Base-by-base conservation (phyloP, 2,329 filamentous ascomycete genomes). In the Stagonosporopsis rhizophila region DNA sequence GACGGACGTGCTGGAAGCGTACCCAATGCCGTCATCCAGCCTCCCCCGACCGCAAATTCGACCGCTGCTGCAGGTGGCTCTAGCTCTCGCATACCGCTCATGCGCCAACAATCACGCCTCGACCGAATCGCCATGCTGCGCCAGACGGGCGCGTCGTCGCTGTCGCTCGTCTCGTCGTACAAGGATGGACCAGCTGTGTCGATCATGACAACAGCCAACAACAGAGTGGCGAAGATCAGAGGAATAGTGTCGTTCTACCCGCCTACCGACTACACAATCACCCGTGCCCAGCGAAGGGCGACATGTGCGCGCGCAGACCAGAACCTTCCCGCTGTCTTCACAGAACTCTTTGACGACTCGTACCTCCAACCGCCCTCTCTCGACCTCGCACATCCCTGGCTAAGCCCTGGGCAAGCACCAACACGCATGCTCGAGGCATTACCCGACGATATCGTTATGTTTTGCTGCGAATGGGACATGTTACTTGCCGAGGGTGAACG, bases 391-490 rank as follows among this genome's bases (percentile, higher is more conserved):
- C 84, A 84, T 9, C 84, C 86, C 1, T 88, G 83, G 73, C 82
- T 87, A 1, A 83, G 80, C 7, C 86, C 86, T 0, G 83, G 83
- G 28, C 80, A 83, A 9, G 85, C 86, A 1, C 78, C 82, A 0
- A 78, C 81, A 19, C 71, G 79, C 25, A 80, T 85, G 66, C 78
- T 88, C n/a, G 66, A 72, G 25, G 79, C 78, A 2, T 70, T 88
- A 1, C 86, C 86, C 0, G 76, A 82, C n/a, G 82, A 87, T 55
- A 82, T 88, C 42, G 84, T 86, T 54, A 73, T 88, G 62, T 85
- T 84, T 67, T 83, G 85, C 39, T 88, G 86, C 69, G 86, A 88
- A 68, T 88, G 83, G 83, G 86, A 88, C 67, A 88, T 88, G 85
- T 75, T 88, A 14, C 77, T 87, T n/a, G 80, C 81, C 14, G 86